These are phyloP conservation scores for Chaetomiaceae sp. DNA, from an alignment of 2,329 filamentous ascomycete species.

Conservation along the genomic window DNA sequence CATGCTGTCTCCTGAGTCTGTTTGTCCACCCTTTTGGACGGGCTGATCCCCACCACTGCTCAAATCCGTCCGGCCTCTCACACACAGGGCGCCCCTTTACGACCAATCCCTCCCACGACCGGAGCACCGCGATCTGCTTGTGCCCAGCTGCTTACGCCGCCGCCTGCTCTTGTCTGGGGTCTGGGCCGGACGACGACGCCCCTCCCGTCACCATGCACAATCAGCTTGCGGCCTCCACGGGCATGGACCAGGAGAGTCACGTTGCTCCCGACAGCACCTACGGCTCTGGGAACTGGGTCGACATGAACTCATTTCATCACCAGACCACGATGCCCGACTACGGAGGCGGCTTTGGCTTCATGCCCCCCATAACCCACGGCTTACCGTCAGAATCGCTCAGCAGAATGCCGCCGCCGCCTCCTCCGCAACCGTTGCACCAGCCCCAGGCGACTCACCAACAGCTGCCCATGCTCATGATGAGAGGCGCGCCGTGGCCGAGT, in stretches of 20 bases:
- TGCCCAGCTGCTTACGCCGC: conserved; percentile 15
- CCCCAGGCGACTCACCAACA: conserved; percentile 41
- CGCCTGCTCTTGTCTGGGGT: conserved; percentile 18
- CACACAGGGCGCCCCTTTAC: conserved; percentile 9
- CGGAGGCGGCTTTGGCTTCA: conserved; percentile 52
- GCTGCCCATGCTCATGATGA: conserved; percentile 66
- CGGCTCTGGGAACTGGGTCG: conserved; percentile 47
- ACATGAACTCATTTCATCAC: conserved; percentile 58
- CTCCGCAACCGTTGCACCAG: conserved; percentile 51
- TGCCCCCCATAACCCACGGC: conserved; percentile 42
- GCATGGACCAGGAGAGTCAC: conserved; percentile 42
- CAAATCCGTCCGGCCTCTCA: conserved; percentile 12
- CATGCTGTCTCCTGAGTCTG: conserved; percentile 38
- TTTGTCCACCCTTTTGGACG: conserved; percentile 24
- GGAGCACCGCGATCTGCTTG: conserved; percentile 14
- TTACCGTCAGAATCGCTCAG: conserved; percentile 45
- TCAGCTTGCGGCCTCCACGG: conserved; percentile 38
- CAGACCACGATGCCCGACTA: conserved; percentile 67
- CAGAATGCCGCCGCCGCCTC: conserved; percentile 53
- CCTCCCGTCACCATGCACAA: conserved; percentile 36
- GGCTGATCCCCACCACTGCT: conserved; percentile 20
- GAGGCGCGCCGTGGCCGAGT: conserved; percentile 68
- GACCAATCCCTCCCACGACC: conserved; percentile 14
- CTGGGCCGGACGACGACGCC: conserved; percentile 15
- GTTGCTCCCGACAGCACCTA: conserved; percentile 39